Evolutionary conservation across 805 yeast genomes (phyloP).

Genomic region (Hanseniaspora thailandica): DNA sequence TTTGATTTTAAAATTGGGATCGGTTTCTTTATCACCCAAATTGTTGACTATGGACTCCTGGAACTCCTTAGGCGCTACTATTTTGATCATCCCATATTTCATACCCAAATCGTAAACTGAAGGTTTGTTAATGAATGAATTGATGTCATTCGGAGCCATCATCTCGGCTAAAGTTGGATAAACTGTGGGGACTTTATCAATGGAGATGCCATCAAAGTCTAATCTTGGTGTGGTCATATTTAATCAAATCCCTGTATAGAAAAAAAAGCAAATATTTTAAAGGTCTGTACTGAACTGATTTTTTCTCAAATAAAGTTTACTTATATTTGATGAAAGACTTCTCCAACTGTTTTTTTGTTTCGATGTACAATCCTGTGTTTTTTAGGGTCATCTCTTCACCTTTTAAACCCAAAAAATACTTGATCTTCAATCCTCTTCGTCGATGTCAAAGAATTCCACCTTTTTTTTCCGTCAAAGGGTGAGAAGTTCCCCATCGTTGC

Average conservation of each 20-base stretch:
- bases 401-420: too few species aligned
- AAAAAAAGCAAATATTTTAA: not conserved
- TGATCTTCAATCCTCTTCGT: too few species aligned
- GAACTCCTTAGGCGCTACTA: slow-evolving; percentile 48
- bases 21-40: slow-evolving; percentile 30
- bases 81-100: slow-evolving; percentile 61
- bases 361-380: too few species aligned
- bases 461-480: too few species aligned
- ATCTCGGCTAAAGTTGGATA: slow-evolving; percentile 46
- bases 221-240: not conserved
- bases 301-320: too few species aligned
- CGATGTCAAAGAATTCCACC: not conserved
- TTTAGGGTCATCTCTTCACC: too few species aligned
- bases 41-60: not conserved
- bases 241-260: not conserved
- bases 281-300: too few species aligned
- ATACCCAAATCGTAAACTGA: slow-evolving; percentile 36
- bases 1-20: slow-evolving; percentile 45
- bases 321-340: too few species aligned
- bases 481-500: too few species aligned
- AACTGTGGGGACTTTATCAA: slow-evolving; percentile 40
- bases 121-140: slow-evolving; percentile 41
- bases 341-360: too few species aligned
- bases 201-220: not conserved
- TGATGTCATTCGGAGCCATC: slow-evolving; percentile 44